Conservation (phyloP, 768 basidiomycete species). For the Lactarius evosmus region DNA sequence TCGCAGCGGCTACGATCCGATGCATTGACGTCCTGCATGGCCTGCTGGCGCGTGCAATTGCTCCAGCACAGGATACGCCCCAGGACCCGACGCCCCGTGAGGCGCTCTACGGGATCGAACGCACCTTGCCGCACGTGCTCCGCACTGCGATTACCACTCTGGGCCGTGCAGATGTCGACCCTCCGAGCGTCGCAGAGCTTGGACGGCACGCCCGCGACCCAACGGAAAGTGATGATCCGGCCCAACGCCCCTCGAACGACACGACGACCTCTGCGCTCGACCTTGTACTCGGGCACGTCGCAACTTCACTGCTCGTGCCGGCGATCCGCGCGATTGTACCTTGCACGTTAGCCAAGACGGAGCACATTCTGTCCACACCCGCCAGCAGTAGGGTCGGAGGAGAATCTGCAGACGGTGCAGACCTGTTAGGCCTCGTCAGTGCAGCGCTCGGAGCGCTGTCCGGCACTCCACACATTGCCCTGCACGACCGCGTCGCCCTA, state of each 20-base stretch:
- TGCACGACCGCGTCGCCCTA: conserved; percentile 12
- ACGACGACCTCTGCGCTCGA: conserved; percentile 1
- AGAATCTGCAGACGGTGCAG: conserved; percentile 4
- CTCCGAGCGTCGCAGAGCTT: not conserved
- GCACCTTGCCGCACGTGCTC: conserved; percentile 8
- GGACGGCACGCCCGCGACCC: not conserved
- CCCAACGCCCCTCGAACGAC: not conserved
- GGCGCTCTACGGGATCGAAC: conserved; percentile 2
- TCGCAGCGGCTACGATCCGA: conserved; percentile 1
- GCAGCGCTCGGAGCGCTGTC: conserved; percentile 3
- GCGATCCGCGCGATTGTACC: conserved; percentile 12
- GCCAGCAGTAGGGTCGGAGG: not conserved
- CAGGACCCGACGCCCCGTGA: conserved; percentile 9
- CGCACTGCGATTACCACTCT: conserved; percentile 3
- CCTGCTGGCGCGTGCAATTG: conserved; percentile 11
- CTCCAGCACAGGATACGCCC: not conserved
- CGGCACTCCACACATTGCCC: not conserved
- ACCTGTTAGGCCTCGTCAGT: conserved; percentile 5
- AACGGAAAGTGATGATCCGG: not conserved
- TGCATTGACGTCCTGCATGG: conserved; percentile 11
- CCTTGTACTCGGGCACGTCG: conserved; percentile 5
- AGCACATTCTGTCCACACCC: not conserved
- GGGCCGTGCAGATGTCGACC: not conserved
- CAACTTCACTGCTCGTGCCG: conserved; percentile 12
- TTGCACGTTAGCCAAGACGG: conserved; percentile 17